Base-by-base conservation (phyloP, 257 asterid genomes). In the Przewalskia tangutica region DNA sequence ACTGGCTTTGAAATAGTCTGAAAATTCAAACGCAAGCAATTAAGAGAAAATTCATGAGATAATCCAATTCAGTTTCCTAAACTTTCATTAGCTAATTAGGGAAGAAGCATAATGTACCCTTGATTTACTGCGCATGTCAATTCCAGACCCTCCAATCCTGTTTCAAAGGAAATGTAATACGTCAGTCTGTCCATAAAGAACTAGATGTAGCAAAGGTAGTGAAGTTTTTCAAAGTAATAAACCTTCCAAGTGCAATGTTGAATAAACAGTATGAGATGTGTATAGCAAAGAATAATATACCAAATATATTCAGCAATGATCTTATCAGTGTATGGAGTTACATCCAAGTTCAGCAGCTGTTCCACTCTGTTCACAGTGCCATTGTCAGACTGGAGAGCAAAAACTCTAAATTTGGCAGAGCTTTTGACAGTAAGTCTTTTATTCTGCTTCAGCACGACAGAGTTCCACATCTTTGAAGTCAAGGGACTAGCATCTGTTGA, bases 141-240 rank as follows among this genome's bases (percentile, higher is more conserved):
- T 88, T 79, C 99, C 98, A 75, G 97, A 48, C 59, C 99, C 99
- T 86, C 99, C 99, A 77, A 95, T 90, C 99, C 98, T 94, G 88
- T 84, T 81, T 34, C 38, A 6, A 48, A 73, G 7, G 60, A 27
- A 73, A 48, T 23, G 13, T 46, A 23, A 73, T 50, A 73, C 7
- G 79, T 73, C 13, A 48, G 60, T 48, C 60, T 73, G 38, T 13
- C 44, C 44, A 48, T 50, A 48, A 23, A 73, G 42, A 73, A 13
- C 79, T 23, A 73, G 42, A 27, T 48, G 79, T 20, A 46, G 20
- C 14, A 73, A 11, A 44, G 42, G 58, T 50, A 73, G 20, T 48
- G 60, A 48, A 73, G 6, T 53, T 14, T 2, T 59, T 59, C 8
- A 59, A 8, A 18, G 5, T 59, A 18, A 13, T 8, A 36, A 8